Evolutionary conservation across 495 filamentous ascomycete genomes (phyloP), one percentile per base, ranked within the genome.

Genomic region (Podospora comata): DNA sequence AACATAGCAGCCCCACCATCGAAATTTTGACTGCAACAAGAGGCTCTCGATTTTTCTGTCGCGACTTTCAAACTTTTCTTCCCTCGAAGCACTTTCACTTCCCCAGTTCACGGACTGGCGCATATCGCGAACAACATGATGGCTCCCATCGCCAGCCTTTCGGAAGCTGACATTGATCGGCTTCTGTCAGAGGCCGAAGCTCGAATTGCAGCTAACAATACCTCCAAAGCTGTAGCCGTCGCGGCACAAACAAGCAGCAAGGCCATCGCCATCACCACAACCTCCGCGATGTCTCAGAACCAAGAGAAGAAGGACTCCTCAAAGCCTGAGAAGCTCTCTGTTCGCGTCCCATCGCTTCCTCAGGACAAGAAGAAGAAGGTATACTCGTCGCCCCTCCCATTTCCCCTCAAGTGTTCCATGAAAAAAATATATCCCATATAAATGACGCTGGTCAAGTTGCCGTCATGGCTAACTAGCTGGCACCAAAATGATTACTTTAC

Each of bases 401-500:
- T 32, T 18, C 30, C 0, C 27, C 55, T 56, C 23, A 55, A 23
- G 15, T 73, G 59, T 74, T 75, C 65, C 15, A 62, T 78, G 80
- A 82, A 81, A 77, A 80, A 79, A 74, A 69, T 30, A 54, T 68
- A 76, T 74, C 73, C 77, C 77, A 75, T 72, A 67, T 68, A 56
- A 28, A 79, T 82, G 81, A 84, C 79, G 81, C 81, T 76, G 72
- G 72, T 71, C 61, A 75, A 71, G 71, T 76, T 77, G 76, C 81
- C 81, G 81, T 81, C 68, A 79, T 79, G 77, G 79, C 78, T 75
- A 70, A 74, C 75, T 73, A 66, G 67, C 72, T 68, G 74, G 76
- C 74, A 80, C 74, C 75, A 71, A 71, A 91, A 92, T 93, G 87
- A 93, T 90, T 79, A 57, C 65, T 80, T 84, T 79, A 81, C 83